Conservation (phyloP, 176 grass and related monocot genomes). For the Oryza brachyantha region DNA sequence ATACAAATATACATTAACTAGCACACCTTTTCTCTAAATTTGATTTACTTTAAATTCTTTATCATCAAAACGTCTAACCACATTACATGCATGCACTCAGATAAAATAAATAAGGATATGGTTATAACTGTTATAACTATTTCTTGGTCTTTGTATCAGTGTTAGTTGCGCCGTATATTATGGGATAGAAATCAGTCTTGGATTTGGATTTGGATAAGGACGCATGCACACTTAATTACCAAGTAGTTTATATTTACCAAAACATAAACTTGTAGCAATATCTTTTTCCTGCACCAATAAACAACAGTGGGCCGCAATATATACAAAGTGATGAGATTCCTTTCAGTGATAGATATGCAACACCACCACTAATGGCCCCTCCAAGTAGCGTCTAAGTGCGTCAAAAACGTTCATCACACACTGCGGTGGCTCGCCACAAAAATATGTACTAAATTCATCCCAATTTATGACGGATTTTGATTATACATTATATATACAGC, state of each 20-base stretch:
- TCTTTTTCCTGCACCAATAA: not conserved
- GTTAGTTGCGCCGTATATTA: too few species aligned
- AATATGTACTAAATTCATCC: not conserved
- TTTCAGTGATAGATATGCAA: not conserved
- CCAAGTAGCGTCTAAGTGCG: not conserved
- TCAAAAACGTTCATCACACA: not conserved
- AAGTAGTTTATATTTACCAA: not conserved
- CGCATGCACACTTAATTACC: not conserved
- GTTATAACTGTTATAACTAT: too few species aligned
- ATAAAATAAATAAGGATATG: too few species aligned
- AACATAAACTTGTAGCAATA: not conserved
- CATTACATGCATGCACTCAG: too few species aligned
- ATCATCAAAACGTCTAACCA: too few species aligned
- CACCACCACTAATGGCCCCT: not conserved
- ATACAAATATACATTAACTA: too few species aligned
- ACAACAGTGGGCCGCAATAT: not conserved
- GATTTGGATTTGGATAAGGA: not conserved
- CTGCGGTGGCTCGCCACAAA: conserved; percentile 6
- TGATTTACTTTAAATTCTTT: too few species aligned
- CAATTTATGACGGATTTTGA: too few species aligned
- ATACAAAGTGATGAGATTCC: not conserved
- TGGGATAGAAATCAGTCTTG: not conserved
- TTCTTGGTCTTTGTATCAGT: too few species aligned
- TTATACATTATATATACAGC: too few species aligned
- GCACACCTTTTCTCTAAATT: too few species aligned